Conservation (phyloP, 192 early-diverging fungal genomes). For the Dispira parvispora region DNA sequence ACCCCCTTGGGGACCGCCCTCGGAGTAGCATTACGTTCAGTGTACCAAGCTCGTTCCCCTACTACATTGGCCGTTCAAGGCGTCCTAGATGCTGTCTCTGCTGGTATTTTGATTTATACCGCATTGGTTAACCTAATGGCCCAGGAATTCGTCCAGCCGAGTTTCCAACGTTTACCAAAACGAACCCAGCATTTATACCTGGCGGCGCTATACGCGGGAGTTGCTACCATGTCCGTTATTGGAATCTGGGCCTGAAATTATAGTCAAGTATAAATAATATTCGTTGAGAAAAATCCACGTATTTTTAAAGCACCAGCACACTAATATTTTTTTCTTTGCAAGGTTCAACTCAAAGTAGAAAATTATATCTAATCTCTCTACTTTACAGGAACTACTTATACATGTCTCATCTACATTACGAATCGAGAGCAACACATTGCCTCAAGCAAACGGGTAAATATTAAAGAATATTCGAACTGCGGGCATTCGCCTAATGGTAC, state of each 20-base stretch:
- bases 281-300: too few relatives aligned
- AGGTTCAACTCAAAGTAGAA: too few relatives aligned
- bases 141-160: slow-evolving; percentile 38
- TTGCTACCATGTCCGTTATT: slow-evolving; percentile 59
- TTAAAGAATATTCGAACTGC: too few relatives aligned
- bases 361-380: too few relatives aligned
- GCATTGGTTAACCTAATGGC: slow-evolving; percentile 58
- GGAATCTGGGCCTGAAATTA: slow-evolving; percentile 48
- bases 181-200: slow-evolving; percentile 31
- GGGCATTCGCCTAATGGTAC: too few relatives aligned
- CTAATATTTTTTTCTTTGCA: too few relatives aligned
- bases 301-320: too few relatives aligned
- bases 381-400: too few relatives aligned
- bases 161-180: slow-evolving; percentile 24
- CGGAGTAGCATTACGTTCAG: slow-evolving; percentile 49
- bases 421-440: too few relatives aligned
- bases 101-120: slow-evolving; percentile 73
- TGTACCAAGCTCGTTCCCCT: slow-evolving; percentile 35
- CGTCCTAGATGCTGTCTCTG: slow-evolving; percentile 59
- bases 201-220: slow-evolving; percentile 46
- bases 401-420: too few relatives aligned
- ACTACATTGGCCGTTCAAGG: slow-evolving; percentile 47
- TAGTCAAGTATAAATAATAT: too few relatives aligned
- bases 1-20: slow-evolving; percentile 69
- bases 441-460: too few relatives aligned